phyloP scores from a whole-genome alignment of 2,329 filamentous ascomycete genomes.

The Ophiocordyceps unilateralis region DNA sequence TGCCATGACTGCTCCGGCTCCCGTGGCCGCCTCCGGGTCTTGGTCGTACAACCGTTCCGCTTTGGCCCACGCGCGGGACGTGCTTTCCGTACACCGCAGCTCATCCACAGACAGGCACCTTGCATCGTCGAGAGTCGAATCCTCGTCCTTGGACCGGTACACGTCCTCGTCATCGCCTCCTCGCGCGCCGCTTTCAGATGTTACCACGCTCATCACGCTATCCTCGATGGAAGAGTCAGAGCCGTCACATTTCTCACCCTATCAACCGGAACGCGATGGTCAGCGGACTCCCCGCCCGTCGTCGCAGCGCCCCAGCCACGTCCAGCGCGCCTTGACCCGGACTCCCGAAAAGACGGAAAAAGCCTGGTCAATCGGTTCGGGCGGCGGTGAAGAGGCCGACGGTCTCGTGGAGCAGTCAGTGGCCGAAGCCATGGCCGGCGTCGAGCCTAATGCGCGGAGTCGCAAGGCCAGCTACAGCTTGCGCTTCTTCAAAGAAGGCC shows the following conservation, averaged over 20 bases:
- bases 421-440: constrained; percentile 39
- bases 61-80: constrained; percentile 17
- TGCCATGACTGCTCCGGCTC: constrained; percentile 15
- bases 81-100: constrained; percentile 18
- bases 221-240: constrained; percentile 3
- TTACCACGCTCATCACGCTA: constrained; percentile 7
- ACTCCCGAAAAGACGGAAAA: constrained; percentile 44
- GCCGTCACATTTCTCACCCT: background rate
- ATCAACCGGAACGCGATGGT: constrained; percentile 1
- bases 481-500: constrained; percentile 48
- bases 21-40: constrained; percentile 15
- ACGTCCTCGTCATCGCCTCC: background rate
- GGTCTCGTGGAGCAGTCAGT: constrained; percentile 50
- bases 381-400: constrained; percentile 28
- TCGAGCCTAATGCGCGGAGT: constrained; percentile 46
- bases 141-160: background rate
- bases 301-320: constrained; percentile 18
- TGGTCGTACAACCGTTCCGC: constrained; percentile 15
- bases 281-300: background rate
- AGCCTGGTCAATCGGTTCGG: constrained; percentile 45
- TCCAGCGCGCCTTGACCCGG: constrained; percentile 24
- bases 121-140: background rate
- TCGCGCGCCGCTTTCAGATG: constrained; percentile 8
- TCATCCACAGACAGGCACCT: constrained; percentile 9
- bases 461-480: constrained; percentile 51